phyloP scores from a whole-genome alignment of 2,329 filamentous ascomycete species.

The Fusarium tricinctum region DNA sequence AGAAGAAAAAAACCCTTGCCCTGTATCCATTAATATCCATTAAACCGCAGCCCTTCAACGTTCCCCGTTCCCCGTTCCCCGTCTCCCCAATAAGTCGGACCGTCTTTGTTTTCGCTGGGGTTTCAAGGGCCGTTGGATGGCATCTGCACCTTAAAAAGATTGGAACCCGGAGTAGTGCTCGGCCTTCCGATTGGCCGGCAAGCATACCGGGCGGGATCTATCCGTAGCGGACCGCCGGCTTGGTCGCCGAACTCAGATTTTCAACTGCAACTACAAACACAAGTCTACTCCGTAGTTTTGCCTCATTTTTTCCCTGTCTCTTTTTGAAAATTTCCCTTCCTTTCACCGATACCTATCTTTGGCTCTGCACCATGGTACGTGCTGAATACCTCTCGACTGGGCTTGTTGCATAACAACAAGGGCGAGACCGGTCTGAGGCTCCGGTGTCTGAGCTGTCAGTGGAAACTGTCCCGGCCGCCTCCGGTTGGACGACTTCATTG shows the following conservation, averaged over 20 bases:
- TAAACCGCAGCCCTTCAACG: slow-evolving; percentile 7
- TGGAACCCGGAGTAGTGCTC: slow-evolving; percentile 14
- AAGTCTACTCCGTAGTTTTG: not conserved
- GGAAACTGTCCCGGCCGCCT: slow-evolving; percentile 18
- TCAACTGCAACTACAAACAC: slow-evolving; percentile 10
- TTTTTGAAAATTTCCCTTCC: not conserved
- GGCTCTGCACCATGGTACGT: slow-evolving; percentile 9
- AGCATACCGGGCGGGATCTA: slow-evolving; percentile 34
- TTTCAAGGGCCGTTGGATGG: slow-evolving; percentile 26
- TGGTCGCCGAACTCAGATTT: slow-evolving; percentile 24
- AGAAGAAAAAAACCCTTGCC: slow-evolving; percentile 13
- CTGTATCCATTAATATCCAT: slow-evolving; percentile 18
- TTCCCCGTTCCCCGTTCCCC: slow-evolving; percentile 24
- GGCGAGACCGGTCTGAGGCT: slow-evolving; percentile 23
- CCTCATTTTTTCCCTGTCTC: slow-evolving; percentile 11
- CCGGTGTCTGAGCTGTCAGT: slow-evolving; percentile 7
- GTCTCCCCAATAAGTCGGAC: slow-evolving; percentile 26
- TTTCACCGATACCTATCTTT: not conserved
- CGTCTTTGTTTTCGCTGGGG: slow-evolving; percentile 33
- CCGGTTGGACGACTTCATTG: slow-evolving; percentile 14
- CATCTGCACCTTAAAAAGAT: slow-evolving; percentile 29
- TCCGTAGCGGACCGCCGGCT: slow-evolving; percentile 37
- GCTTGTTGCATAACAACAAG: slow-evolving; percentile 6
- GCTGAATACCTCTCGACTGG: slow-evolving; percentile 10
- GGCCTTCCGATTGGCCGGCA: slow-evolving; percentile 34